phyloP scores from a whole-genome alignment of 2,329 filamentous ascomycete species.

The Sordariomycetes sp. region DNA sequence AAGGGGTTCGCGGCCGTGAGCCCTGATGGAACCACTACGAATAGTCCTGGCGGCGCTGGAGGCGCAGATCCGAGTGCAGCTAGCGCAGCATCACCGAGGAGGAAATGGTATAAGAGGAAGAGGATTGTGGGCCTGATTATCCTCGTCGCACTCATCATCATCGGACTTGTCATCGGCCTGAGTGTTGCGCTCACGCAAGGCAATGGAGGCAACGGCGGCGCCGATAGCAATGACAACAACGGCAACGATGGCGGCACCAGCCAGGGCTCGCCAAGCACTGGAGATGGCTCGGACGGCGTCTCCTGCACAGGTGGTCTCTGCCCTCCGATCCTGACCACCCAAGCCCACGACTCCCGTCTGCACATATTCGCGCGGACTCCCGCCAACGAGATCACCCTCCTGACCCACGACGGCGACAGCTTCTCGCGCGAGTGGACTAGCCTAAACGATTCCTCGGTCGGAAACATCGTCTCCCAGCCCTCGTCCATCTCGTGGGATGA shows the following conservation, averaged over 20 bases:
- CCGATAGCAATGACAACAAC: not conserved
- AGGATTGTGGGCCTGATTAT: not conserved
- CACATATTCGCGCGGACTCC: not conserved
- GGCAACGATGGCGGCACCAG: not conserved
- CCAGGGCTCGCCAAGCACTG: not conserved
- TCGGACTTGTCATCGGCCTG: not conserved
- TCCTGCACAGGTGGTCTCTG: not conserved
- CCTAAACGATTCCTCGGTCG: not conserved
- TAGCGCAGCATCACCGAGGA: not conserved
- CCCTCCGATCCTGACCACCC: not conserved
- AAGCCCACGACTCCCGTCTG: not conserved
- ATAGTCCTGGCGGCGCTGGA: not conserved
- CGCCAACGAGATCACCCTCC: not conserved
- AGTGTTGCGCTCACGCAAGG: not conserved
- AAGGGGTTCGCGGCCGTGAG: not conserved
- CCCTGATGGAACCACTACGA: not conserved
- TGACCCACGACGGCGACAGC: not conserved
- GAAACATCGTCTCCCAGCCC: not conserved
- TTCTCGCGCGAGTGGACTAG: not conserved
- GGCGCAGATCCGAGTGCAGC: too few relatives aligned
- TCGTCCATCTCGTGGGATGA: not conserved
- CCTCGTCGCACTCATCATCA: not conserved
- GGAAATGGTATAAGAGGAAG: conserved; percentile 1
- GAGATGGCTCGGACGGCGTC: not conserved
- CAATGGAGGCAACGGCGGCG: not conserved